Percentiles rank a stretch among this genome's conserved stretches.
These are phyloP conservation scores for Apiospora phragmitis DNA, from an alignment of 2,329 filamentous ascomycete species.

Conservation along the genomic window DNA sequence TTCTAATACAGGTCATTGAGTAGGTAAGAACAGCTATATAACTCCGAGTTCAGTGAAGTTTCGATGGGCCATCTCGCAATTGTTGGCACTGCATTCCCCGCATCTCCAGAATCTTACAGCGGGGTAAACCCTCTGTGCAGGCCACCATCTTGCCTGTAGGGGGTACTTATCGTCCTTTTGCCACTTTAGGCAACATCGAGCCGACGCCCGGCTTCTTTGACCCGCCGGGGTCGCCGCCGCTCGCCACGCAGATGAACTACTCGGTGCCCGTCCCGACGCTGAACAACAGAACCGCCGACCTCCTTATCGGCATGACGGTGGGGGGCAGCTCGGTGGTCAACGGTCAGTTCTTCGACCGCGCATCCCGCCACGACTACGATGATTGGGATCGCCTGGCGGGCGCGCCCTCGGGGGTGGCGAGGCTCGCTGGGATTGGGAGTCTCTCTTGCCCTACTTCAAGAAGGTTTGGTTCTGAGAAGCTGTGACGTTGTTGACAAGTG, in stretches of 20 bases:
- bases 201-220: constrained; percentile 10
- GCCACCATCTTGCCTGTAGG: no score
- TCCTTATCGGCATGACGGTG: constrained; percentile 34
- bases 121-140: no score
- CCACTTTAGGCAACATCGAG: neutral
- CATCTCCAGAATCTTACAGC: no score
- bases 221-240: constrained; percentile 2
- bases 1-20: no score
- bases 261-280: constrained; percentile 16
- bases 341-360: constrained; percentile 39
- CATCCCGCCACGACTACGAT: constrained; percentile 36
- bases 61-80: no score
- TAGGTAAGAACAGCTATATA: no score
- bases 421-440: constrained; percentile 37
- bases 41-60: no score
- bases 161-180: no score
- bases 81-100: no score
- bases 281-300: constrained; percentile 26
- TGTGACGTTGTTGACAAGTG: neutral
- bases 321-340: constrained; percentile 39
- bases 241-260: neutral
- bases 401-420: constrained; percentile 20
- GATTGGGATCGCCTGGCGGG: constrained; percentile 35
- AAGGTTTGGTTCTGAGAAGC: constrained; percentile 25
- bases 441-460: constrained; percentile 36